Conservation (phyloP, 495 filamentous ascomycete genomes). For the Aspergillus cavernicola region DNA sequence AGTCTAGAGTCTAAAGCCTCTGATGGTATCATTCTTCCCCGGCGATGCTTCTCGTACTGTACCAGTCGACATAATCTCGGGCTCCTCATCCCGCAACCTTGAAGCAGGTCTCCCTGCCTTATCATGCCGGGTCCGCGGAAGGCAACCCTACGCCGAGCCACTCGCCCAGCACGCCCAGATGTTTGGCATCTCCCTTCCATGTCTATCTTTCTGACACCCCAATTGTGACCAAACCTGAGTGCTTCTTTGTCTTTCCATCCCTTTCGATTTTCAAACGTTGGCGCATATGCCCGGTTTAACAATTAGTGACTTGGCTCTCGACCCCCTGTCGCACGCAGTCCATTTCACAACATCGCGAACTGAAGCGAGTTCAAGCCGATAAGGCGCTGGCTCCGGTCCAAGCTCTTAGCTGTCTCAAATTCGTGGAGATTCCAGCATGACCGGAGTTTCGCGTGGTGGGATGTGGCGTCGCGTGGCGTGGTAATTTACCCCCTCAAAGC, state of each 20-base stretch:
- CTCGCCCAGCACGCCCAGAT: conserved; percentile 33
- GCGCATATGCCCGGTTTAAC: background rate
- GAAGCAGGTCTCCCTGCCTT: background rate
- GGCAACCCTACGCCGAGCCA: conserved; percentile 11
- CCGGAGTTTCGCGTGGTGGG: background rate
- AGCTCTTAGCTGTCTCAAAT: conserved; percentile 2
- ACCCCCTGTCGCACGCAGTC: background rate
- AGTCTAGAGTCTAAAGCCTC: too few relatives aligned
- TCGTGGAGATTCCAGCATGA: background rate
- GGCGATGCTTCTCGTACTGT: too few relatives aligned
- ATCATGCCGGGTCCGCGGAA: background rate
- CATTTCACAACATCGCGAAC: too few relatives aligned
- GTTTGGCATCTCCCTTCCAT: conserved; percentile 26
- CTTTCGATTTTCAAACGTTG: background rate
- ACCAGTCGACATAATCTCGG: too few relatives aligned
- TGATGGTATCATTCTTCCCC: too few relatives aligned
- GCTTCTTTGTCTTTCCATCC: background rate
- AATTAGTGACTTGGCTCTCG: background rate
- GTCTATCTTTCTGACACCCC: background rate
- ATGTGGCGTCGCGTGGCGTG: conserved; percentile 6
- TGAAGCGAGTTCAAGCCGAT: background rate
- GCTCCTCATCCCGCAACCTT: background rate
- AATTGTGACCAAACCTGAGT: background rate
- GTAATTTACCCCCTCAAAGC: background rate
- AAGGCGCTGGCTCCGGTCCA: background rate